Evolutionary conservation across 768 basidiomycete genomes (phyloP), one percentile per base, ranked within the genome.

Genomic region (Mycena haematopus): DNA sequence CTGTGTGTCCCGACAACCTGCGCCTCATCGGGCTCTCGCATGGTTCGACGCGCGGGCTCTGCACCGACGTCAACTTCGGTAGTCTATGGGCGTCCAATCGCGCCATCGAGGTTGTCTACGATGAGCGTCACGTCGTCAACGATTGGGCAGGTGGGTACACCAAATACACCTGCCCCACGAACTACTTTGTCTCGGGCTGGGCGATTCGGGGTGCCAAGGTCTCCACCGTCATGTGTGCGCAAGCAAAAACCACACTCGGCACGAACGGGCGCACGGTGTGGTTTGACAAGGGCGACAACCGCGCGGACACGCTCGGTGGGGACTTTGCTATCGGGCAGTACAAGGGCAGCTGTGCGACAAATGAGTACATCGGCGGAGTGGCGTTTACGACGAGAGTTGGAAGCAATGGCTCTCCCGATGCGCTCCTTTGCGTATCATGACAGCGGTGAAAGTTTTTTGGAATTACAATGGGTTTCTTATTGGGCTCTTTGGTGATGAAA

Each of bases 141-240:
- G 66, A 68, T 45, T 68, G 66, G 66, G 66, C 66, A 24, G 15
- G 33, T 27, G 63, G 60, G 25, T 68, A 58, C 42, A 68, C 63
- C 10, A 68, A 68, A 31, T 68, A 65, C 49, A 44, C 35, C 1
- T 68, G 66, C 45, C 52, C 66, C 1, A 11, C 56, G 21, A 47
- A 54, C 14, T 62, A 62, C 47, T 68, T 45, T 25, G 66, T 53
- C 2, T 3, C 49, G 11, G 66, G 66, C 21, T 68, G 27, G 17
- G 59, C 66, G 14, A 56, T 68, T 24, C 66, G 66, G n/a, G 63
- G 66, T n/a, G 29, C 25, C 6, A 65, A 61, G 27, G 27, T 62
- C 7, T 68, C 66, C 8, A 62, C 63, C 2, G 51, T 68, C 5
- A 35, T 68, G 40, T 68, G 66, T 19, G 55, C 52, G 7, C 17